Evolutionary conservation across 2,329 filamentous ascomycete species (phyloP).

Genomic region (Talaromyces sp.): DNA sequence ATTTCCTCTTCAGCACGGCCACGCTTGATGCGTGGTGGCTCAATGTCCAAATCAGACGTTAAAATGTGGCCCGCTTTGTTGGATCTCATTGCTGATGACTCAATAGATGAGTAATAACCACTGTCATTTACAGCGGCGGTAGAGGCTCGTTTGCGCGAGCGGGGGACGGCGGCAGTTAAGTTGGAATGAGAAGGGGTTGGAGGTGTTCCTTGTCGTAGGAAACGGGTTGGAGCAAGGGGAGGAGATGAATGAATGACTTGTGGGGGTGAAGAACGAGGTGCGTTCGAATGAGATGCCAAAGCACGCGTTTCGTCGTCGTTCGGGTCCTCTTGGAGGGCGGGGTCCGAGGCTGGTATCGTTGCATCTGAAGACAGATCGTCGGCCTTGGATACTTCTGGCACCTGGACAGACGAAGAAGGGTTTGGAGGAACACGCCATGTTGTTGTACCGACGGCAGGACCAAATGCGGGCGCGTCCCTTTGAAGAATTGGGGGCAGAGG

Average conservation of each 20-base stretch:
- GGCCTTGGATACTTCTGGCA: conserved; percentile 18
- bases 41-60: conserved; percentile 67
- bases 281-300: conserved; percentile 19
- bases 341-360: conserved; percentile 68
- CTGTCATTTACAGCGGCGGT: conserved; percentile 82
- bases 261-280: conserved; percentile 43
- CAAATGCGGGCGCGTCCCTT: conserved; percentile 22
- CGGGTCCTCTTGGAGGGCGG: conserved; percentile 51
- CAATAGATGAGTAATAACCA: conserved; percentile 92
- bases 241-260: conserved; percentile 80
- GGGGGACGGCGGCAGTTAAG: conserved; percentile 55
- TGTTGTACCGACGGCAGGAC: conserved; percentile 26
- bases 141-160: conserved; percentile 65
- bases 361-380: conserved; percentile 69
- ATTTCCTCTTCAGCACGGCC: conserved; percentile 95
- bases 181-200: conserved; percentile 65
- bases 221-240: conserved; percentile 59
- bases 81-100: conserved; percentile 79
- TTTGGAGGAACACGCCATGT: conserved; percentile 31
- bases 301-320: conserved; percentile 37
- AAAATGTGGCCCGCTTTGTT: conserved; percentile 60
- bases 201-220: conserved; percentile 59
- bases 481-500: conserved; percentile 29
- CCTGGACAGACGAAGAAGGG: conserved; percentile 12
- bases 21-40: conserved; percentile 75